Conservation (phyloP, 1,284 basidiomycete species). For the Calocybe gambosa region DNA sequence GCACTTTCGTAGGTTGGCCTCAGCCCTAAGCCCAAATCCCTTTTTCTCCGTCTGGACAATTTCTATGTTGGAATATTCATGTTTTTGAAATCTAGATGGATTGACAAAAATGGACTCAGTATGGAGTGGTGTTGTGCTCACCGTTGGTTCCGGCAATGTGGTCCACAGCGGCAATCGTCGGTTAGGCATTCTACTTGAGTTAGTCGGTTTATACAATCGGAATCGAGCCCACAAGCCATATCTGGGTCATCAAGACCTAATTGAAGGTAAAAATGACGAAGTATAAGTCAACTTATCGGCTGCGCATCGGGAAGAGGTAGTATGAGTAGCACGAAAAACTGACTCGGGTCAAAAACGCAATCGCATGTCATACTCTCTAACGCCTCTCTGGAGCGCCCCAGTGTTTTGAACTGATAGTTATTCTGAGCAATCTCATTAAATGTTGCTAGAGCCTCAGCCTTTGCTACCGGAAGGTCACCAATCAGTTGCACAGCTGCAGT, state of each 20-base stretch:
- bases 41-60: conserved; percentile 95
- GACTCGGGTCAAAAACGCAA: conserved; percentile 79
- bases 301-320: conserved; percentile 1
- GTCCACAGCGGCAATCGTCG: conserved; percentile 81
- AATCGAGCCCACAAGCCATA: conserved; percentile 80
- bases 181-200: conserved; percentile 95
- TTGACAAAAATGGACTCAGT: conserved; percentile 5
- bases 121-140: conserved; percentile 34
- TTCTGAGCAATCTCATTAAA: conserved; percentile 77
- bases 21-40: conserved; percentile 87
- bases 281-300: conserved; percentile 1
- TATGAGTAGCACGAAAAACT: conserved; percentile 33
- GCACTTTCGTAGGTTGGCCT: conserved; percentile 65
- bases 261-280: conserved; percentile 11
- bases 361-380: conserved; percentile 94
- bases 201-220: conserved; percentile 95
- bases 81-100: conserved; percentile 70
- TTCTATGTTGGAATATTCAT: conserved; percentile 82
- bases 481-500: conserved; percentile 54
- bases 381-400: conserved; percentile 84
- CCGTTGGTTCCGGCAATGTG: conserved; percentile 91
- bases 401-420: conserved; percentile 82
- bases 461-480: conserved; percentile 69
- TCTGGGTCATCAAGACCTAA: conserved; percentile 53
- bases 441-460: conserved; percentile 65